Percentiles rank a stretch among this genome's conserved stretches.
phyloP scores from a whole-genome alignment of 768 basidiomycete species.

The Hebeloma cylindrosporum region DNA sequence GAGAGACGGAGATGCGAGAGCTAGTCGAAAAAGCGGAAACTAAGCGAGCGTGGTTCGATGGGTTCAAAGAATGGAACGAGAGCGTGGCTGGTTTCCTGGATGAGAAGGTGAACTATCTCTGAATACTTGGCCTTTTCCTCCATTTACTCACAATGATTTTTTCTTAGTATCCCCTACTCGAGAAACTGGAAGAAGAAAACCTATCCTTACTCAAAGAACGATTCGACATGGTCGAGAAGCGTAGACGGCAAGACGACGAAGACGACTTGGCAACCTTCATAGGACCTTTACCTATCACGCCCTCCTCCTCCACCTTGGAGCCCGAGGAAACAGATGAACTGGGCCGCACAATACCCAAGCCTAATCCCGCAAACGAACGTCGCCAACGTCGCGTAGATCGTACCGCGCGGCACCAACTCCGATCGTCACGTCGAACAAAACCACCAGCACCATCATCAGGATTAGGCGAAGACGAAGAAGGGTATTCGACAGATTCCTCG shows the following conservation, averaged over 20 bases:
- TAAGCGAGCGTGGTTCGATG: constrained; percentile 79
- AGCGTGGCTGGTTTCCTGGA: constrained; percentile 83
- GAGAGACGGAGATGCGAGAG: constrained; percentile 72
- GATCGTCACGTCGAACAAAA: constrained; percentile 30
- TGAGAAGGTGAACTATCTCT: constrained; percentile 61
- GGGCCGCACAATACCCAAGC: constrained; percentile 49
- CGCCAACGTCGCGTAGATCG: constrained; percentile 63
- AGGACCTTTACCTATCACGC: constrained; percentile 44
- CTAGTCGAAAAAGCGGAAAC: constrained; percentile 74
- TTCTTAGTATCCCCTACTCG: constrained; percentile 72
- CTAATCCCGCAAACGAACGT: constrained; percentile 45
- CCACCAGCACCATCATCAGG: no score
- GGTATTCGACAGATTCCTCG: constrained; percentile 84
- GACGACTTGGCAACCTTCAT: constrained; percentile 77
- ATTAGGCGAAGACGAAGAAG: constrained; percentile 67
- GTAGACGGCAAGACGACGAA: constrained; percentile 74
- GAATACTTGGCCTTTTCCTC: not conserved
- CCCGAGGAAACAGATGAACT: constrained; percentile 54
- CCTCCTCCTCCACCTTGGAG: no score
- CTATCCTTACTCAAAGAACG: constrained; percentile 74
- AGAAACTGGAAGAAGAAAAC: constrained; percentile 76
- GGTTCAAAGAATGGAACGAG: constrained; percentile 80
- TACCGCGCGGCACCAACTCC: constrained; percentile 49
- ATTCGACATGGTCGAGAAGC: constrained; percentile 60
- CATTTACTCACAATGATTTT: constrained; percentile 12